These are phyloP conservation scores for Colletotrichum tropicicola DNA, from an alignment of 2,329 filamentous ascomycete genomes.

Conservation along the genomic window DNA sequence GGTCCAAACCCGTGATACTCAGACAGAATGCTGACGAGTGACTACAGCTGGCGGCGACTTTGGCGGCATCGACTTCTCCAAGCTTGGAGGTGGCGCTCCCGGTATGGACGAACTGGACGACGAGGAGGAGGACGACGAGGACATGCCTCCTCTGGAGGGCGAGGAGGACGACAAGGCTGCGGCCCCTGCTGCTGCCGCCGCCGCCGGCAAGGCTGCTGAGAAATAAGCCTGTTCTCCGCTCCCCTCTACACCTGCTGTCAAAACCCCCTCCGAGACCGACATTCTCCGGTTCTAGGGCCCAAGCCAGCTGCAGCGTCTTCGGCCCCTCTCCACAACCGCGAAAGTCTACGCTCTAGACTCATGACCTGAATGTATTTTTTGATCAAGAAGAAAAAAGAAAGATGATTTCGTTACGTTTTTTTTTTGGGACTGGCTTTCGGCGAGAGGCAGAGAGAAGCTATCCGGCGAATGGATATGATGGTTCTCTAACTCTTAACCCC, in stretches of 20 bases:
- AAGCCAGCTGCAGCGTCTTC: background rate
- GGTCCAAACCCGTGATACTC: background rate
- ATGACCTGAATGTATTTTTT: slow-evolving; percentile 30
- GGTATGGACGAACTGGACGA: slow-evolving; percentile 58
- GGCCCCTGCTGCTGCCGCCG: slow-evolving; percentile 46
- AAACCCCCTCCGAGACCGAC: slow-evolving; percentile 7
- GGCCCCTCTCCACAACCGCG: background rate
- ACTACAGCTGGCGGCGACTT: slow-evolving; percentile 70
- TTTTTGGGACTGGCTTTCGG: background rate
- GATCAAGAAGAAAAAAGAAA: slow-evolving; percentile 20
- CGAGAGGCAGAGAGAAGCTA: background rate
- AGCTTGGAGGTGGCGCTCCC: slow-evolving; percentile 72
- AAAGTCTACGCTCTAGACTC: slow-evolving; percentile 24
- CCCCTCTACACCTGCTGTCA: background rate
- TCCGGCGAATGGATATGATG: slow-evolving; percentile 6
- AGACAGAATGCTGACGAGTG: slow-evolving; percentile 10
- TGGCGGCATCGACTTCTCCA: slow-evolving; percentile 92
- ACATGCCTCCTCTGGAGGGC: slow-evolving; percentile 85
- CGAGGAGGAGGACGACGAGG: slow-evolving; percentile 75
- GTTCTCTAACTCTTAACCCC: slow-evolving; percentile 3
- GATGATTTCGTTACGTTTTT: background rate
- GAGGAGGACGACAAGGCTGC: slow-evolving; percentile 55
- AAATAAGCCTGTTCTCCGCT: slow-evolving; percentile 18
- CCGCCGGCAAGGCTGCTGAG: slow-evolving; percentile 26
- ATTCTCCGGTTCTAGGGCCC: background rate